phyloP scores from a whole-genome alignment of 345 rosid species.

The Gossypium anomalum region DNA sequence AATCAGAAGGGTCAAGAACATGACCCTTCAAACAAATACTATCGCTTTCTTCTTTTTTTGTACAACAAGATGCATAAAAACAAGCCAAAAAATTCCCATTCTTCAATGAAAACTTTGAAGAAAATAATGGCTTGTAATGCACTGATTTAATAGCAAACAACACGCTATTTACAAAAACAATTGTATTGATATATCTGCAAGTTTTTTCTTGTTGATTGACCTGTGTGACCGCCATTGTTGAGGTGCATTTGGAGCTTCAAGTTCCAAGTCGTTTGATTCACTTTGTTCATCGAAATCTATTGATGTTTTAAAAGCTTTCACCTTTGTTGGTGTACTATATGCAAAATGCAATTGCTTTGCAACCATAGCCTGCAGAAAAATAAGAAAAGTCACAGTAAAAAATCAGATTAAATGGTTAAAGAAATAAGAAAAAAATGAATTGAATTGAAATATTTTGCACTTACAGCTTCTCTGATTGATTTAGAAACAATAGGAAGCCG shows the following conservation, averaged over 20 bases:
- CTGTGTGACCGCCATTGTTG: constrained; percentile 25
- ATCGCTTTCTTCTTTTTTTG: not conserved
- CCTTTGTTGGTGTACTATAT: constrained; percentile 64
- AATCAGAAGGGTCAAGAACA: constrained; percentile 16
- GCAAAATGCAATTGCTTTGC: constrained; percentile 64
- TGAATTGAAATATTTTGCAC: constrained; percentile 14
- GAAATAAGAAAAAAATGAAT: not conserved
- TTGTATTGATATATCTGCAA: constrained; percentile 41
- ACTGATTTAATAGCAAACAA: no score
- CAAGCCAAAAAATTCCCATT: constrained; percentile 21
- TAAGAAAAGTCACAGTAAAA: not conserved
- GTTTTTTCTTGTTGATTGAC: constrained; percentile 33
- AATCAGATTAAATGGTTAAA: not conserved
- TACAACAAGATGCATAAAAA: constrained; percentile 24
- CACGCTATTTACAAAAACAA: constrained; percentile 11
- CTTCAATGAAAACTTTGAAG: constrained; percentile 35
- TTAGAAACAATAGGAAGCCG: constrained; percentile 60
- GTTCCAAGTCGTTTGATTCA: constrained; percentile 40
- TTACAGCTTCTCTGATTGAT: constrained; percentile 68
- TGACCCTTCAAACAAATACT: constrained; percentile 19
- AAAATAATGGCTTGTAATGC: constrained; percentile 13
- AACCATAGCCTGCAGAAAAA: constrained; percentile 42
- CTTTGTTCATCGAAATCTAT: constrained; percentile 25
- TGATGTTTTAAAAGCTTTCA: constrained; percentile 36
- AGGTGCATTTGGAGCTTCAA: constrained; percentile 73